Evolutionary conservation across 108 stramenopile species (phyloP), one percentile per base, ranked within the genome.

Genomic region (Nitzschia sp.): DNA sequence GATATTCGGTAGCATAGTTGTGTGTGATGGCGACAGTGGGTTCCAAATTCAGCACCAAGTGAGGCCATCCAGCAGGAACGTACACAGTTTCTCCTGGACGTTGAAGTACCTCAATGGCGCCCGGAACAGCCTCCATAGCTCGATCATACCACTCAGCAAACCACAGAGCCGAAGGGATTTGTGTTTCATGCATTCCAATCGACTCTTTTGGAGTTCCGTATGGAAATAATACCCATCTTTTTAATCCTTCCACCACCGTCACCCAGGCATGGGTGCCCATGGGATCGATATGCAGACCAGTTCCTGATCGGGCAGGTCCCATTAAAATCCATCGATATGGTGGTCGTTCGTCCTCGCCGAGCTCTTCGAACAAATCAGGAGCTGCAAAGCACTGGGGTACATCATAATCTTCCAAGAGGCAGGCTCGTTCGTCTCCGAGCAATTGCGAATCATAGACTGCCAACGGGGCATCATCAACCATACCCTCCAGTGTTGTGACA

Each of bases 261-360:
- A 92, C 90, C 90, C 90, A 94, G 2, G 93, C 93, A 73, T 87
- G 83, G 1, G 93, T 94, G 55, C 85, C 82, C 23, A 94, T 58
- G 27, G 93, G 93, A 69, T 94, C 93, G 22, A 92, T 75, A 72
- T 94, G 93, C 53, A 94, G 65, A 2, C 90, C 90, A 3, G 93
- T 94, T n/a, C 93, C 93, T 48, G 80, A 80, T 23, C 90, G 64
- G 52, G 79, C 79, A 3, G 90, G 87, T 0, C 93, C 93, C 13
- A 92, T 89, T 34, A 94, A 63, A 11, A 94, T 78, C 93, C 93
- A 93, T 36, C 89, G 81, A 64, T 84, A 94, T 16, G 93, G 93
- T 32, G 93, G 93, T 32, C 48, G 26, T 19, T 52, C 63, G 32
- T 67, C 66, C 25, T 67, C 66, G 1, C 32, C 34, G 25, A 66